Evolutionary conservation across 2,329 filamentous ascomycete species (phyloP), one percentile per base, ranked within the genome.

Genomic region (Samsoniella hepiali): DNA sequence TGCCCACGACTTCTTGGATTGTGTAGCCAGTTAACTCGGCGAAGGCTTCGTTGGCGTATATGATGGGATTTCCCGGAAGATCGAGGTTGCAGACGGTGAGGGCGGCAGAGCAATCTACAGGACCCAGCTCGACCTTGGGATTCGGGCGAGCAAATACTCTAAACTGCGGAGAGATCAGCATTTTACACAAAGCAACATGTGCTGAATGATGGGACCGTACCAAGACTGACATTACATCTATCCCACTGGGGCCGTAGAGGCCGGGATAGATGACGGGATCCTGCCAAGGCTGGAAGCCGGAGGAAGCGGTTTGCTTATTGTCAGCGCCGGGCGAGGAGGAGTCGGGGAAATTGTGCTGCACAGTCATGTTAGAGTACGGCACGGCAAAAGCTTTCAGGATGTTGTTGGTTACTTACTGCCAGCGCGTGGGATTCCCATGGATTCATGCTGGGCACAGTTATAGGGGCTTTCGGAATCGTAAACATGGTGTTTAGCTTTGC

Each of bases 1-100:
- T 81, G 13, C 91, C 92, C 5, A 93, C 74, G 32, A 92, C 88
- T 75, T 96, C 93, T 64, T 84, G 78, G 65, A 84, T 82, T 1
- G 84, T 84, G 74, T 96, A 97, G 34, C 91, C 92, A 0, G 92
- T 96, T 66, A 96, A 77, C 7, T 88, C 80, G 69, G 87, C 84
- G 72, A 96, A 97, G 36, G 91, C 84, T 6, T 93, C 90, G 1
- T 91, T 94, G 67, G 88, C 91, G 72, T 96, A 96, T 9, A 96
- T 85, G 65, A 96, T 92, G 3, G 93, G 92, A 36, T 82, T 80
- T 73, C 96, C 91, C 34, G 89, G 84, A 68, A 85, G 83, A 49
- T 84, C 82, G 38, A 93, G 86, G 73, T 96, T 91, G 75, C 91
- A 95, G 47, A 97, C 83, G 22, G 94, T 84, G 67, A 96, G 88